Evolutionary conservation across 495 filamentous ascomycete species (phyloP).

Genomic region (Barbatosphaeria neglecta): DNA sequence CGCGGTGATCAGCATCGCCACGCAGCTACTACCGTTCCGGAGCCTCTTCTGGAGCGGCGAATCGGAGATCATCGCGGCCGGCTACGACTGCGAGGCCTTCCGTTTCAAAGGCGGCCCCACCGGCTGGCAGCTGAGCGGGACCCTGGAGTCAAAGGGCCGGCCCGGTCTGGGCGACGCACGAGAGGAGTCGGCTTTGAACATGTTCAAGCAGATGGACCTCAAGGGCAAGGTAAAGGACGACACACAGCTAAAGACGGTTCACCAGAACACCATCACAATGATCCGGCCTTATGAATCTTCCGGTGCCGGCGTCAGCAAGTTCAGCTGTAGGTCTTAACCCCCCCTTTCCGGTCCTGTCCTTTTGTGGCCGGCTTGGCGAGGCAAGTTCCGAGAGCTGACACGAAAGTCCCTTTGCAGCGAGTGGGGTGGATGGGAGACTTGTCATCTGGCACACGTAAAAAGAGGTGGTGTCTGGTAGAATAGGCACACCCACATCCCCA

Average conservation of each 20-base stretch:
- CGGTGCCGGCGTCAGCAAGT: slow-evolving; percentile 56
- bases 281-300: slow-evolving; percentile 61
- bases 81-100: slow-evolving; percentile 93
- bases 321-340: slow-evolving; percentile 65
- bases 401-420: slow-evolving; percentile 48
- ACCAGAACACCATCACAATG: slow-evolving; percentile 92
- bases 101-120: slow-evolving; percentile 69
- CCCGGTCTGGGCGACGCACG: slow-evolving; percentile 31
- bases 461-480: not conserved
- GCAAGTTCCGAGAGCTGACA: slow-evolving; percentile 25
- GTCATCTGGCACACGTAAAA: slow-evolving; percentile 57
- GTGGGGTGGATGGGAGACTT: slow-evolving; percentile 86
- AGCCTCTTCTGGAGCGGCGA: slow-evolving; percentile 87
- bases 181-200: slow-evolving; percentile 78
- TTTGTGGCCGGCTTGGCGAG: slow-evolving; percentile 1
- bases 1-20: slow-evolving; percentile 78
- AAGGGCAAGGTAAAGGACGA: slow-evolving; percentile 84
- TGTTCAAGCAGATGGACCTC: slow-evolving; percentile 98
- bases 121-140: slow-evolving; percentile 80
- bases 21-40: slow-evolving; percentile 81
- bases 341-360: no score
- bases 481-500: not conserved
- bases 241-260: slow-evolving; percentile 86
- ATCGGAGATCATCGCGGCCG: slow-evolving; percentile 87
- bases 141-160: slow-evolving; percentile 72